Base-by-base conservation (phyloP, 2,329 filamentous ascomycete species). In the Bipolaris gigantea region DNA sequence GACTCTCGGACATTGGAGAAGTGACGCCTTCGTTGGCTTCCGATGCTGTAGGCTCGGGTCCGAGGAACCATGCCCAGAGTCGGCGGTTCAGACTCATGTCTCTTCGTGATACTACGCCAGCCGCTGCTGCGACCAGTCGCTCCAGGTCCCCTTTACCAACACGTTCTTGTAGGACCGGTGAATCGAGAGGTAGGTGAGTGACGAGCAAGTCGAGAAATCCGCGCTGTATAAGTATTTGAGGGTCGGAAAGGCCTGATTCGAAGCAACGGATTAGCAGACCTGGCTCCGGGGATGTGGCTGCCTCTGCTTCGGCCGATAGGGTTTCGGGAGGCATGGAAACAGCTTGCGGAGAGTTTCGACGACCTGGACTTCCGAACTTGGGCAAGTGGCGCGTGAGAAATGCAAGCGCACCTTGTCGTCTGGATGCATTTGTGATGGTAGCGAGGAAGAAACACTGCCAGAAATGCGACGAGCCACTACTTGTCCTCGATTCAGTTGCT, bases 401-500 rank as follows among this genome's bases (percentile, higher is more conserved):
- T 30, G 92, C 92, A 54, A 99, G 80, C 35, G 92, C 92, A 23
- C 94, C 94, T 60, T 90, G 86, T 50, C 94, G 86, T 56, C 93
- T 84, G 56, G 87, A 92, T 38, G 90, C 84, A 66, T 92, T 93
- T 1, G 94, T 97, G 56, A 99, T 94, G 16, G 90, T 89, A 9
- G 93, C 91, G 16, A 99, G 79, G 67, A 99, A 97, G 70, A 99
- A 89, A 72, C 92, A 97, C 76, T 99, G 94, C 94, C 94, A 99
- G 73, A 97, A 99, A 73, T 94, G 97, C 60, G 90, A 89, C 61
- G 92, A 90, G 9, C 86, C 86, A 8, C 81, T 58, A 19, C 63
- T 63, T 16, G 41, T 61, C 30, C 65, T 72, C 15, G 56, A 57
- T 25, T 74, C 70, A 11, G 61, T 56, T 43, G 81, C 41, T 79